Base-by-base conservation (phyloP, 805 yeast genomes). In the Sugiyamaella americana region DNA sequence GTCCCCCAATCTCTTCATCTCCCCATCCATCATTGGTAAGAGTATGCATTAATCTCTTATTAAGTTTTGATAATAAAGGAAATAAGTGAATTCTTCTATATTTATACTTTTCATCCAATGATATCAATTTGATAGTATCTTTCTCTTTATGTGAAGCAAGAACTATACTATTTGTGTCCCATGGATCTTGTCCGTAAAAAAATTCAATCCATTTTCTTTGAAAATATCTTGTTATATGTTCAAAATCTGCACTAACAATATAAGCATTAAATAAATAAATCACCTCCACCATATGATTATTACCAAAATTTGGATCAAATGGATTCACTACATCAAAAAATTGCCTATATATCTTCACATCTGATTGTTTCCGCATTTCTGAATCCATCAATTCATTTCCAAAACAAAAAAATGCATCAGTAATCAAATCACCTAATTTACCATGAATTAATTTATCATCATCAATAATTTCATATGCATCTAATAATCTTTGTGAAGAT, bases 221-320 rank as follows among this genome's bases (percentile, higher is more conserved):
- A 23, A 58, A 47, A 21, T 46, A 46, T 11, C 44, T 45, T 5
- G 56, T 47, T 26, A 59, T 50, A 8, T 20, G 45, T 18, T 43
- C 46, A 39, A 48, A 50, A 36, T 48, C 44, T 5, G 38, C 41
- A 13, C 49, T 50, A 8, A 57, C 44, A 30, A 46, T 46, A 50
- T 59, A 64, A 16, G 60, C 58, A 40, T 55, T 53, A 32, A 63
- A 51, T 40, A 59, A 43, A 48, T 57, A 64, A 20, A 63, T 50
- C 5, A 64, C 59, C 44, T 64, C 68, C 5, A 64, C 68, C 54
- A 62, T 63, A 40, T 64, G 68, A 43, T 60, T 58, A 29, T 62
- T 62, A 19, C 62, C 64, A 16, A 55, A 42, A 2, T 47, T 22
- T 1, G 59, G 53, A 16, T 46, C 48, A 21, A 53, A 49, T 3